Evolutionary conservation across 108 stramenopile genomes (phyloP), one percentile per base, ranked within the genome.

Genomic region (Fragilariopsis cylindrus): DNA sequence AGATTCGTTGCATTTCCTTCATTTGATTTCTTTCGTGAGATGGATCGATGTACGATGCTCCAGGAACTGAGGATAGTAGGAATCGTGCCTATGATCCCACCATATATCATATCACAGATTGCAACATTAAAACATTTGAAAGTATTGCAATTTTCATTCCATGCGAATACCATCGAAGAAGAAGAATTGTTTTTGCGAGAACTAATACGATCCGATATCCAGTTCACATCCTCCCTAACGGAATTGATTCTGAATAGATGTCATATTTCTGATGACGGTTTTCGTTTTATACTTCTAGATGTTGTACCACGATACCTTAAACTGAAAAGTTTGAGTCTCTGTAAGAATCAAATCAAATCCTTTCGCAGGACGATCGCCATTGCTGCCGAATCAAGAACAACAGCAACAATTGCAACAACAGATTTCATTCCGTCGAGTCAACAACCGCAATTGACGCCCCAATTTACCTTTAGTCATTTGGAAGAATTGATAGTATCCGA

Each of bases 321-420:
- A 13, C 52, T 53, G 11, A 11, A 53, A 53, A 53, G 15, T 13
- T 15, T 53, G 52, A 13, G 15, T 53, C 52, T 53, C 15, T 53
- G 52, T 53, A 53, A 53, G 15, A 53, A 53, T 53, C 52, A 53
- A 53, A 53, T 53, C 52, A 53, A 11, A 13, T 53, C 52, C 15
- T 53, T 53, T 11, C 11, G 52, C 13, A 21, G 21, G 21, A 21
- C 21, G 21, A 21, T 21, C 21, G 11, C 13, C 15, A 13, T 53
- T 11, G 52, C 52, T 13, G 11, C 52, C 15, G 52, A 53, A 53
- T 21, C 21, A 21, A 21, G 1, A 21, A 21, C 21, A 21, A 21
- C 21, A 21, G 21, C 21, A 21, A 21, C 21, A 21, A 21, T 21
- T 21, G 21, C 21, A 21, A 21, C 21, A 21, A 21, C 21, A 21